phyloP scores from a whole-genome alignment of 441 rosid species.

The California macrophylla region DNA sequence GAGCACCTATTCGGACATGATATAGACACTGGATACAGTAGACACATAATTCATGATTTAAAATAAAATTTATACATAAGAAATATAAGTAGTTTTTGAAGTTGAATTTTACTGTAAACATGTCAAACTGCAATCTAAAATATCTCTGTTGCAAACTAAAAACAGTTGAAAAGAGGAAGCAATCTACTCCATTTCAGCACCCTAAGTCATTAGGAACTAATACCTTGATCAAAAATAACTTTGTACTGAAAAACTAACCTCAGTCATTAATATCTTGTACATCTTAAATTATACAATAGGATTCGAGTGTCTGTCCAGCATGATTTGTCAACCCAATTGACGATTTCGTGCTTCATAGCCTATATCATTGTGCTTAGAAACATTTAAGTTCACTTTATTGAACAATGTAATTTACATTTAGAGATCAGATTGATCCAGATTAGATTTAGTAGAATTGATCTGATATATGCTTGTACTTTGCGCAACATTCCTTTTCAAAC shows the following conservation, averaged over 20 bases:
- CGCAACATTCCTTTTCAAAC: too few relatives aligned
- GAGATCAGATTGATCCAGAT: too few relatives aligned
- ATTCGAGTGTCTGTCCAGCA: not conserved
- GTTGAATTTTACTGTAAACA: not conserved
- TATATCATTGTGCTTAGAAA: not conserved
- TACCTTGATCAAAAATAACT: not conserved
- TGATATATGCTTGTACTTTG: too few relatives aligned
- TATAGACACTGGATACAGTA: too few relatives aligned
- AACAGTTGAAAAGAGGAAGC: not conserved
- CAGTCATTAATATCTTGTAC: not conserved
- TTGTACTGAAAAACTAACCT: not conserved
- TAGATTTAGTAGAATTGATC: too few relatives aligned
- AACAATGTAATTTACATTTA: too few relatives aligned
- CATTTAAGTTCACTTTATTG: not conserved
- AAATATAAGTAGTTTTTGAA: not conserved
- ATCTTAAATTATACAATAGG: not conserved
- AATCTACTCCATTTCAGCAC: not conserved
- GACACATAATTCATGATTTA: too few relatives aligned
- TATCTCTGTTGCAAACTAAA: not conserved
- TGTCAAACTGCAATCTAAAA: not conserved
- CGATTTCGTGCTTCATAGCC: too few relatives aligned
- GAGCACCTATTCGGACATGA: too few relatives aligned
- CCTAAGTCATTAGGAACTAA: not conserved
- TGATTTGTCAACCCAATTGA: too few relatives aligned
- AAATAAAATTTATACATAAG: too few relatives aligned